A percentile compares a stretch with the other conserved stretches of the same genome.
phyloP scores from a whole-genome alignment of 768 basidiomycete genomes.

The Suillus brevipes region DNA sequence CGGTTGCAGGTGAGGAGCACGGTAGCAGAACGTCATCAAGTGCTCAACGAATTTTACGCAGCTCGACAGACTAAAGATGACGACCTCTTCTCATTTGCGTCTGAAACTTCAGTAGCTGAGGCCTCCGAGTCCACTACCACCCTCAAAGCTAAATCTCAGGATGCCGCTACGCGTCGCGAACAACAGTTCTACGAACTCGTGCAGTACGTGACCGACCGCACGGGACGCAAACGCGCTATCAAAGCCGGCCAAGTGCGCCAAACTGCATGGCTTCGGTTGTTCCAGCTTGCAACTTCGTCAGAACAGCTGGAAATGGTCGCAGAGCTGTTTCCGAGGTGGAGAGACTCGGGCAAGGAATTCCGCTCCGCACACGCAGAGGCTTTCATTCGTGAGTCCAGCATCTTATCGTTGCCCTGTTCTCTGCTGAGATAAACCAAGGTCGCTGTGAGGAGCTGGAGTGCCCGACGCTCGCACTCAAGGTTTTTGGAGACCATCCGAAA shows the following conservation, averaged over 20 bases:
- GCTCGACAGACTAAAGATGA: constrained; percentile 17
- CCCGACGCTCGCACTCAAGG: constrained; percentile 55
- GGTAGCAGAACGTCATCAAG: background rate
- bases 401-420: background rate
- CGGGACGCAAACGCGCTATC: constrained; percentile 28
- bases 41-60: constrained; percentile 9
- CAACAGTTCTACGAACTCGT: constrained; percentile 23
- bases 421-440: constrained; percentile 36
- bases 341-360: constrained; percentile 43
- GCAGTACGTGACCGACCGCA: constrained; percentile 30
- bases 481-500: constrained; percentile 62
- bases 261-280: constrained; percentile 50
- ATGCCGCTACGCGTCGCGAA: constrained; percentile 17
- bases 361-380: constrained; percentile 41
- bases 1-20: constrained; percentile 1
- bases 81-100: constrained; percentile 17
- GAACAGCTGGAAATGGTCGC: constrained; percentile 50
- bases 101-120: constrained; percentile 2
- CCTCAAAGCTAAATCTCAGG: background rate
- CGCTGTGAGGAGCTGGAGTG: constrained; percentile 61
- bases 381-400: constrained; percentile 52
- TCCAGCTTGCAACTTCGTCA: constrained; percentile 49
- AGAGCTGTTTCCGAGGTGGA: constrained; percentile 52
- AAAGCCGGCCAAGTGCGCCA: constrained; percentile 41
- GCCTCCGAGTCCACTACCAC: background rate